A percentile compares a stretch with the other conserved stretches of the same genome.
phyloP scores from a whole-genome alignment of 192 early-diverging fungal genomes.

The Entomortierella parvispora region DNA sequence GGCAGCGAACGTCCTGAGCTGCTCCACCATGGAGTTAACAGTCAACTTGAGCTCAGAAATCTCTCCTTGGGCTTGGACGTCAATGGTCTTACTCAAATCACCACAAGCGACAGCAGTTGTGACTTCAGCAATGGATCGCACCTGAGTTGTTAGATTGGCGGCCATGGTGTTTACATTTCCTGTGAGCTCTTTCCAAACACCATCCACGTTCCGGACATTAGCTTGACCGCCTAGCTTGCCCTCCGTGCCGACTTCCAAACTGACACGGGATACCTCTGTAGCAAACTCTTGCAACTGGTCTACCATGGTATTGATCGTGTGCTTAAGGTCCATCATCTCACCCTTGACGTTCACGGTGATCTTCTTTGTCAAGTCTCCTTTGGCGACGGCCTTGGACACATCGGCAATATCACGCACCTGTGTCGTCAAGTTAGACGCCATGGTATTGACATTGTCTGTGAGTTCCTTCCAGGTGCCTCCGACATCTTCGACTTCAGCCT shows the following conservation, averaged over 20 bases:
- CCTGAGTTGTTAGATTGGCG: constrained; percentile 69
- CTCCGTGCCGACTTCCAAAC: constrained; percentile 75
- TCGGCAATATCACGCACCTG: constrained; percentile 61
- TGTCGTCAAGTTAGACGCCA: constrained; percentile 11
- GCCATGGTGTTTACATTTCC: constrained; percentile 82
- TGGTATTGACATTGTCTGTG: constrained; percentile 62
- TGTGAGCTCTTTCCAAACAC: constrained; percentile 77
- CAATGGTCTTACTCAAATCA: constrained; percentile 67
- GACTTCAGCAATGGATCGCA: constrained; percentile 71
- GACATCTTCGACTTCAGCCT: constrained; percentile 69
- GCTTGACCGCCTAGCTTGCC: constrained; percentile 77
- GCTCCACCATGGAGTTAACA: constrained; percentile 73
- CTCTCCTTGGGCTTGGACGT: constrained; percentile 66
- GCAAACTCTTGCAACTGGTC: constrained; percentile 73
- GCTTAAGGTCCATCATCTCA: constrained; percentile 67
- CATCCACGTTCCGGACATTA: constrained; percentile 64
- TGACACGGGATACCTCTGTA: constrained; percentile 72
- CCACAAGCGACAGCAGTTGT: constrained; percentile 75
- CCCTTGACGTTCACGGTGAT: constrained; percentile 58
- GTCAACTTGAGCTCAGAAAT: constrained; percentile 68
- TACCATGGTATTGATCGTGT: constrained; percentile 73
- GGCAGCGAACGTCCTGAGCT: constrained; percentile 66
- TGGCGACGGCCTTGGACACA: constrained; percentile 66
- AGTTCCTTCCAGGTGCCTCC: constrained; percentile 78
- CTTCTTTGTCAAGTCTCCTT: constrained; percentile 66